phyloP scores from a whole-genome alignment of 2,329 filamentous ascomycete species.

The Emmonsiellopsis sp. region DNA sequence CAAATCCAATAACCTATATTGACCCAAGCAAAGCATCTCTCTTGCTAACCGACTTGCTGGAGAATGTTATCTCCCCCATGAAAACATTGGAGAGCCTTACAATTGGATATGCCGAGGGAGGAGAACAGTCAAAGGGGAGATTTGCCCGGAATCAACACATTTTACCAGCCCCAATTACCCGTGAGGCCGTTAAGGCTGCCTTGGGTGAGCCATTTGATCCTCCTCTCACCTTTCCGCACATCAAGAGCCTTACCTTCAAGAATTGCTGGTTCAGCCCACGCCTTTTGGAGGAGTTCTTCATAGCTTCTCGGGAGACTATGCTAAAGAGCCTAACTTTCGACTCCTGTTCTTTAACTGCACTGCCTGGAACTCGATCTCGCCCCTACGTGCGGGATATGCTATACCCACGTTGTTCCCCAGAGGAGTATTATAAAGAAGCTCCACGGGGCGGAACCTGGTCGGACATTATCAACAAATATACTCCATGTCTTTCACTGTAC shows the following conservation, averaged over 20 bases:
- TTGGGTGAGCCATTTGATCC: conserved; percentile 7
- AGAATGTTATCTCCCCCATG: conserved; percentile 39
- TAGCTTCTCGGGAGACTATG: conserved; percentile 35
- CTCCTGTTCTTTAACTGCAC: conserved; percentile 54
- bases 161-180: conserved; percentile 45
- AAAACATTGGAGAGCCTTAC: conserved; percentile 48
- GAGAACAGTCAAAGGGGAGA: conserved; percentile 54
- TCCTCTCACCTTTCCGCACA: conserved; percentile 45
- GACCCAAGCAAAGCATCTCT: conserved; percentile 44
- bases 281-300: conserved; percentile 45
- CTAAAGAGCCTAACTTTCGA: conserved; percentile 50
- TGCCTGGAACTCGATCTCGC: conserved; percentile 13
- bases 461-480: conserved; percentile 40
- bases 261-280: conserved; percentile 61
- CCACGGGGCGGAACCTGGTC: conserved; percentile 42
- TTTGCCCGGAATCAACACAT: conserved; percentile 54
- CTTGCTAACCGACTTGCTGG: conserved; percentile 45
- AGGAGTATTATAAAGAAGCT: conserved; percentile 22
- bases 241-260: conserved; percentile 52
- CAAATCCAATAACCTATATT: conserved; percentile 40
- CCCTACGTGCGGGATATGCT: conserved; percentile 7
- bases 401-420: conserved; percentile 4
- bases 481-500: conserved; percentile 36
- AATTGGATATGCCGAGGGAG: conserved; percentile 59
- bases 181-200: conserved; percentile 7